Evolutionary conservation across 2,329 filamentous ascomycete species (phyloP).

Genomic region (Exophiala xenobiotica): DNA sequence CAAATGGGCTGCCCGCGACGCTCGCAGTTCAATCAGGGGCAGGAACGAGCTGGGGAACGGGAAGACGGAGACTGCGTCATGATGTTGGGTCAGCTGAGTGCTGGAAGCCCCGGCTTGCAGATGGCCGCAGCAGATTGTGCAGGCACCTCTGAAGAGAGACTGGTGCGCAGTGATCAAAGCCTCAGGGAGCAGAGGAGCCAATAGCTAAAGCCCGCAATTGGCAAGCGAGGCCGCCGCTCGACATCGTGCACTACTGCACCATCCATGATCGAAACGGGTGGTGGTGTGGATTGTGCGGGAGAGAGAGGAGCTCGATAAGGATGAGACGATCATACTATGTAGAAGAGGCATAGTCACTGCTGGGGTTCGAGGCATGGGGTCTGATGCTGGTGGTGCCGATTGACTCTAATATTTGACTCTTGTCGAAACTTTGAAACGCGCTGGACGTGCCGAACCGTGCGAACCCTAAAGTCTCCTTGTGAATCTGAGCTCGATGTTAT

Average conservation of each 20-base stretch:
- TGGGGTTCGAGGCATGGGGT: slow-evolving; percentile 10
- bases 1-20: slow-evolving; percentile 3
- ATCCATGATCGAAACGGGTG: slow-evolving; percentile 19
- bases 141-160: slow-evolving; percentile 8
- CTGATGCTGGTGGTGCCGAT: slow-evolving; percentile 4
- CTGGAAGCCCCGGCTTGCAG: slow-evolving; percentile 17
- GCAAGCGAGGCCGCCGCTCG: slow-evolving; percentile 25
- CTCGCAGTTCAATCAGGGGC: slow-evolving; percentile 7
- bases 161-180: slow-evolving; percentile 8
- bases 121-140: slow-evolving; percentile 16
- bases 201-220: slow-evolving; percentile 3
- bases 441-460: slow-evolving; percentile 1
- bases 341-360: slow-evolving; percentile 19
- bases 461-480: not conserved
- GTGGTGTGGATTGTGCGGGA: slow-evolving; percentile 17
- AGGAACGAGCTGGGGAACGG: slow-evolving; percentile 8
- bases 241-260: slow-evolving; percentile 26
- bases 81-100: slow-evolving; percentile 26
- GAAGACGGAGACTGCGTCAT: slow-evolving; percentile 9
- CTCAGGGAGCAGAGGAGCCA: slow-evolving; percentile 10
- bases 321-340: slow-evolving; percentile 15
- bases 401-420: not conserved
- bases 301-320: slow-evolving; percentile 15
- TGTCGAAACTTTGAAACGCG: slow-evolving; percentile 1
- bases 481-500: not conserved